Evolutionary conservation across 257 asterid genomes (phyloP).

Genomic region (Solanum sejunctum): DNA sequence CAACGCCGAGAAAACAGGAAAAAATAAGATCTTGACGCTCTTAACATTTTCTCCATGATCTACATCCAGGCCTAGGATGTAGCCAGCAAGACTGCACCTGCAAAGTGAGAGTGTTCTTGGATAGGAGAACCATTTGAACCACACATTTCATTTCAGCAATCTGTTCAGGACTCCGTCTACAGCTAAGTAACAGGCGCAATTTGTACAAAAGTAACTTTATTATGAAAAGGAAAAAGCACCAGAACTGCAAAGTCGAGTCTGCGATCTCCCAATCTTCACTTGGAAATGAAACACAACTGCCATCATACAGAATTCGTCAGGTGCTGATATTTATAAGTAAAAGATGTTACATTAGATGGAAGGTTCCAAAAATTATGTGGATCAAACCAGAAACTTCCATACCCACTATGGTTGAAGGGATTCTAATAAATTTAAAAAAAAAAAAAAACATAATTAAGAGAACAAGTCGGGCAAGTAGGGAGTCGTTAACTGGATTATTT

Average conservation of each 20-base stretch:
- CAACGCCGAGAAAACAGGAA: slow-evolving; percentile 61
- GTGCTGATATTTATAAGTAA: not conserved
- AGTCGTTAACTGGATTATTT: too few species aligned
- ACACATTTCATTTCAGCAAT: not conserved
- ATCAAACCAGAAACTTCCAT: not conserved
- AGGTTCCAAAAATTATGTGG: not conserved
- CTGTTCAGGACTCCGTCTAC: not conserved
- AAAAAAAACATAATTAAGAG: too few species aligned
- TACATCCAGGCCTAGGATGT: slow-evolving; percentile 47
- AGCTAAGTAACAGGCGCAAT: not conserved
- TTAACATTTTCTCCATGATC: slow-evolving; percentile 37
- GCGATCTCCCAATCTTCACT: slow-evolving; percentile 89
- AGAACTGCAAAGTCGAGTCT: slow-evolving; percentile 79
- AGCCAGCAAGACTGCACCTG: slow-evolving; percentile 79
- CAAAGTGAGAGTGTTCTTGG: slow-evolving; percentile 4
- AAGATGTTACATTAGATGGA: not conserved
- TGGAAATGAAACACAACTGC: slow-evolving; percentile 73
- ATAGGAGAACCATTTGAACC: not conserved
- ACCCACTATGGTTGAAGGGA: not conserved
- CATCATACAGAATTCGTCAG: slow-evolving; percentile 10
- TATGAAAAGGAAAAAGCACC: slow-evolving; percentile 26
- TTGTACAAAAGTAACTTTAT: not conserved
- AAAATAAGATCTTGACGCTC: slow-evolving; percentile 33
- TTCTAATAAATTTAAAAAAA: not conserved
- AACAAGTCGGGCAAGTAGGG: too few species aligned